Conservation (phyloP, 1,284 basidiomycete species). For the Malassezia arunalokei region DNA sequence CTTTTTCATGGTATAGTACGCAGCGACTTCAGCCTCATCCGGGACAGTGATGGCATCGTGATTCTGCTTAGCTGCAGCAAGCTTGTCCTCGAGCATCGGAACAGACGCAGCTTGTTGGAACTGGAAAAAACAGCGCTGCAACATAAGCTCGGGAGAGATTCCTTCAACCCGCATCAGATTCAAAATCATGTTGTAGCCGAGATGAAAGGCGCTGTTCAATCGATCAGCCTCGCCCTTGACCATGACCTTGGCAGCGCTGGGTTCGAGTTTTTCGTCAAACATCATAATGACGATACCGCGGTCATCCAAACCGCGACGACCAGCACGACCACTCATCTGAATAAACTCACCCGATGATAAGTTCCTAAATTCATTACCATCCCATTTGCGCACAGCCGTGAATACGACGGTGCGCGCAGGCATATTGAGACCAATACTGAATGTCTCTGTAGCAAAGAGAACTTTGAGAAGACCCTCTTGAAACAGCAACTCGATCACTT, state of each 20-base stretch:
- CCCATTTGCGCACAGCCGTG: slow-evolving; percentile 86
- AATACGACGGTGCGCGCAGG: slow-evolving; percentile 99
- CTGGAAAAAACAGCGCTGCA: slow-evolving; percentile 94
- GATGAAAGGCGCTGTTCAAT: slow-evolving; percentile 92
- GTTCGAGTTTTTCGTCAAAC: slow-evolving; percentile 96
- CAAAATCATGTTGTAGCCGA: slow-evolving; percentile 98
- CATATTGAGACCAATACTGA: slow-evolving; percentile 99
- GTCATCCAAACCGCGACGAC: slow-evolving; percentile 89
- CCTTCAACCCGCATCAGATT: slow-evolving; percentile 98
- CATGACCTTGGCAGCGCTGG: slow-evolving; percentile 82
- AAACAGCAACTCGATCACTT: slow-evolving; percentile 98
- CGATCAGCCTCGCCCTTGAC: slow-evolving; percentile 96
- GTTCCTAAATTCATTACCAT: slow-evolving; percentile 86
- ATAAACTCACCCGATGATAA: slow-evolving; percentile 50
- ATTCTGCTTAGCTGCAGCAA: slow-evolving; percentile 62
- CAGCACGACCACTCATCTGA: slow-evolving; percentile 93
- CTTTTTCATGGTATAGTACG: slow-evolving; percentile 82
- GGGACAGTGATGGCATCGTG: slow-evolving; percentile 61
- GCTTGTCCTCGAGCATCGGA: slow-evolving; percentile 72
- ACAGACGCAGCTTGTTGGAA: slow-evolving; percentile 88
- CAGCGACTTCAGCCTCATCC: slow-evolving; percentile 68
- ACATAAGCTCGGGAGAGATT: slow-evolving; percentile 95
- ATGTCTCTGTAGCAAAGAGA: slow-evolving; percentile 96
- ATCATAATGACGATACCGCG: slow-evolving; percentile 99
- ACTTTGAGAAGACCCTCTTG: slow-evolving; percentile 99